phyloP scores from a whole-genome alignment of 2,329 filamentous ascomycete genomes.

The Periconia sp. region DNA sequence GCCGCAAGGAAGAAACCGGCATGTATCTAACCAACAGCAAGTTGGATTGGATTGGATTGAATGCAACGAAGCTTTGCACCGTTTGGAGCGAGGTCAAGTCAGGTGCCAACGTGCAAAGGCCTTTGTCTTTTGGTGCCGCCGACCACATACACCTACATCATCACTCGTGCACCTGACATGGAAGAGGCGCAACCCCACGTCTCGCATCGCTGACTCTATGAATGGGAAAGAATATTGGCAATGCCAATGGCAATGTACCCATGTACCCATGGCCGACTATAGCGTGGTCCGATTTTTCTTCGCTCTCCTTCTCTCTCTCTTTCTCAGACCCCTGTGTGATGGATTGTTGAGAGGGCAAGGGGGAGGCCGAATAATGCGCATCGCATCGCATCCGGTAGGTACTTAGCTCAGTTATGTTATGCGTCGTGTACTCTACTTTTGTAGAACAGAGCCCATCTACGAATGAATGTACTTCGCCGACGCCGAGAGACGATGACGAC shows the following conservation, averaged over 20 bases:
- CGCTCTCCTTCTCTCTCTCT: no score
- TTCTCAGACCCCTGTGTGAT: not conserved
- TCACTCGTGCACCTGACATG: not conserved
- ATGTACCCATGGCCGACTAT: not conserved
- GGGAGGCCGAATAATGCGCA: not conserved
- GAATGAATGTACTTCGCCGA: no score
- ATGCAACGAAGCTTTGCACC: no score
- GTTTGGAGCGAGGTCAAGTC: no score
- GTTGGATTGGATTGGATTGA: no score
- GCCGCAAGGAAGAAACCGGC: not conserved
- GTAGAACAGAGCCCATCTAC: no score
- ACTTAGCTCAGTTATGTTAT: no score
- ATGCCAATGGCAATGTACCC: not conserved
- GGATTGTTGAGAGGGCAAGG: not conserved
- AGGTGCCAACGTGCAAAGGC: no score
- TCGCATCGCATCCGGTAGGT: not conserved
- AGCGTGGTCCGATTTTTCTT: not conserved
- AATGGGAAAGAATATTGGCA: not conserved
- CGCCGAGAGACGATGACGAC: no score
- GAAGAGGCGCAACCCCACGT: not conserved
- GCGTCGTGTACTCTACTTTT: no score
- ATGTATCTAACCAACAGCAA: no score
- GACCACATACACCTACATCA: not conserved
- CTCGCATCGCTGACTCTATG: not conserved
- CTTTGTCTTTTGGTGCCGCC: not conserved